phyloP scores from a whole-genome alignment of 2,329 filamentous ascomycete genomes.

The Talaromyces sp. region DNA sequence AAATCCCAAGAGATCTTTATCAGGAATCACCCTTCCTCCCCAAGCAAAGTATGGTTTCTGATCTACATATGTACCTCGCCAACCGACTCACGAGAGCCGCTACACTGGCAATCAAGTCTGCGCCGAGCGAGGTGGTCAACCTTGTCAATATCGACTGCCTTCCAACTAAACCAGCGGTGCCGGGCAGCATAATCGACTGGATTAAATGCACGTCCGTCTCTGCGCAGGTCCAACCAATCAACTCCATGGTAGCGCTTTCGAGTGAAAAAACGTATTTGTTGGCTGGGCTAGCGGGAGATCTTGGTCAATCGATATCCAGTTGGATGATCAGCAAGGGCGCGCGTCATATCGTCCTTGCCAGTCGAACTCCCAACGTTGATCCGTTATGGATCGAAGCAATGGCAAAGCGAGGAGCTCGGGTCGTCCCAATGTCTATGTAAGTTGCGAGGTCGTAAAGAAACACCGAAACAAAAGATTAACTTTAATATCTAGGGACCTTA shows the following conservation, averaged over 20 bases:
- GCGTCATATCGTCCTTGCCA: slow-evolving; percentile 24
- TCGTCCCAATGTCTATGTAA: not conserved
- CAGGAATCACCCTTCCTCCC: not conserved
- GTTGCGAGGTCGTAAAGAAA: not conserved
- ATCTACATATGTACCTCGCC: not conserved
- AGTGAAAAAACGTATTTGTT: slow-evolving; percentile 26
- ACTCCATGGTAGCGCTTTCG: slow-evolving; percentile 6
- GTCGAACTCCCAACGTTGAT: slow-evolving; percentile 22
- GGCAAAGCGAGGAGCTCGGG: not conserved
- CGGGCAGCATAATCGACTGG: not conserved
- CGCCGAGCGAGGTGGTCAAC: slow-evolving; percentile 21
- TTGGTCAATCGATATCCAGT: slow-evolving; percentile 25
- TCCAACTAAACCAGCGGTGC: not conserved
- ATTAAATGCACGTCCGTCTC: slow-evolving; percentile 1
- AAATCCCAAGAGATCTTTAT: not conserved
- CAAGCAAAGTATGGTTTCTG: not conserved
- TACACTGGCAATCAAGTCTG: not conserved
- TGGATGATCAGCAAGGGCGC: slow-evolving; percentile 28
- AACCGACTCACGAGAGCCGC: not conserved
- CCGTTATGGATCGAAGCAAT: slow-evolving; percentile 15
- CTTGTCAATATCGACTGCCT: slow-evolving; percentile 13
- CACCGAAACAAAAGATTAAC: not conserved
- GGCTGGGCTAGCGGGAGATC: slow-evolving; percentile 23
- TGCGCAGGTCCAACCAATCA: slow-evolving; percentile 3
- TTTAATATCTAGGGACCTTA: not conserved